Percentiles rank a stretch among this genome's conserved stretches.
Conservation (phyloP, 495 filamentous ascomycete species). For the Schizothecium vesticola region DNA sequence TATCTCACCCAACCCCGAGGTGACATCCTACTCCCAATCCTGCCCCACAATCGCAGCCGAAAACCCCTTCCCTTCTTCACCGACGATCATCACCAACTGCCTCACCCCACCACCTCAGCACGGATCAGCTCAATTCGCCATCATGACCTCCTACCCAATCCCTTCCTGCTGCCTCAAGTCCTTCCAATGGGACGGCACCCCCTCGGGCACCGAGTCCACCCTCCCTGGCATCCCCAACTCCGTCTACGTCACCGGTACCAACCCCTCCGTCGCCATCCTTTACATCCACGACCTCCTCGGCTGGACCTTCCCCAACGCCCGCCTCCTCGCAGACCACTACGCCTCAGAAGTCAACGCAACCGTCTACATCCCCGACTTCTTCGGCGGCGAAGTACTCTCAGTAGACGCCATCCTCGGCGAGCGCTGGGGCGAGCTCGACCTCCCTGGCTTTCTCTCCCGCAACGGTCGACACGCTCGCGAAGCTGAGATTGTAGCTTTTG, state of each 20-base stretch:
- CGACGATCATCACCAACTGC: too few species aligned
- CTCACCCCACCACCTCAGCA: too few species aligned
- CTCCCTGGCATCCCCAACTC: constrained; percentile 33
- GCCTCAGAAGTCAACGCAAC: constrained; percentile 45
- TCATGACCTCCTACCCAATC: not conserved
- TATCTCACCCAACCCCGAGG: too few species aligned
- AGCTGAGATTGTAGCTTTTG: constrained; percentile 49
- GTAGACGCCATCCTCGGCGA: constrained; percentile 24
- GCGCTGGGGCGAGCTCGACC: constrained; percentile 35
- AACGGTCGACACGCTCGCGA: constrained; percentile 45
- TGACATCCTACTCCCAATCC: too few species aligned
- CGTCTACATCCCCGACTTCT: constrained; percentile 58
- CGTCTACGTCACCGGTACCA: constrained; percentile 42
- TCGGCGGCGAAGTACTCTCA: constrained; percentile 35
- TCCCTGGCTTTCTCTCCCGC: constrained; percentile 30
- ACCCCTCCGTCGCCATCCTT: constrained; percentile 45
- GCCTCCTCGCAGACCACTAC: constrained; percentile 54
- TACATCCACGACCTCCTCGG: constrained; percentile 55
- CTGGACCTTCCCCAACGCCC: constrained; percentile 52
- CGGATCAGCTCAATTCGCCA: too few species aligned
- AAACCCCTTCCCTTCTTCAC: too few species aligned
- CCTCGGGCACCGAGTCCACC: constrained; percentile 34
- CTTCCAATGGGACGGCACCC: constrained; percentile 46
- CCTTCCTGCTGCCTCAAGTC: constrained; percentile 32
- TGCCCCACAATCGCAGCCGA: too few species aligned